Base-by-base conservation (phyloP, 2,329 filamentous ascomycete species). In the Drechslerella dactyloides region DNA sequence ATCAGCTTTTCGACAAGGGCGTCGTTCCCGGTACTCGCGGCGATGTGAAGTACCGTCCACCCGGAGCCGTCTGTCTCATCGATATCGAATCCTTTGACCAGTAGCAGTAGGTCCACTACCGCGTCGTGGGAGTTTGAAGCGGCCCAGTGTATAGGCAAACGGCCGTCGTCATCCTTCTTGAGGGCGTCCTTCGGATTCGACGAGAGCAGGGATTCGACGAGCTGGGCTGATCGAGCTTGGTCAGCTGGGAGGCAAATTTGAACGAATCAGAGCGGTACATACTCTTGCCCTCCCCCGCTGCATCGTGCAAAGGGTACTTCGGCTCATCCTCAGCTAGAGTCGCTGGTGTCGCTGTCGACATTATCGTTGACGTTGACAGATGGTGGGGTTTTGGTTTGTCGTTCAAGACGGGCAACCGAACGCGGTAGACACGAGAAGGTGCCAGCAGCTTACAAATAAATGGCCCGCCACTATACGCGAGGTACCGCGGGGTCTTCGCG, bases 61-160 rank as follows among this genome's bases (percentile, higher is more conserved):
- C 90, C 90, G 52, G 86, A 87, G 63, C 85, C 89, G 78, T 96
- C 91, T 84, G 89, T 69, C 59, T 68, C 88, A 79, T 97, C 93
- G 0, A 90, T 85, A 78, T 97, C 91, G 77, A 97, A 96, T 69
- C 84, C 83, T 76, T 88, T 88, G 73, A 84, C 83, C 63, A 90
- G 89, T 84, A 74, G 52, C 2, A 97, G 83, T 19, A 93, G 79
- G 55, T 89, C 83, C 17, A 90, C 87, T 69, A 97, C 91, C 23
- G 88, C 85, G 5, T 89, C 81, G 75, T 87, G 88, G 78, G 94
- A 96, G 79, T 90, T 89, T 21, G 93, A 94, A 1, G 87, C 86
- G 0, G 94, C 93, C 94, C 94, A 99, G 83, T 99, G 94, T 65
- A 97, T 87, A 1, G 94, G 89, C 40, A 96, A 85, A 50, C 94